A percentile compares a stretch with the other conserved stretches of the same genome.
These are phyloP conservation scores for Cicer judaicum DNA, from an alignment of 306 rosid species.

Conservation along the genomic window DNA sequence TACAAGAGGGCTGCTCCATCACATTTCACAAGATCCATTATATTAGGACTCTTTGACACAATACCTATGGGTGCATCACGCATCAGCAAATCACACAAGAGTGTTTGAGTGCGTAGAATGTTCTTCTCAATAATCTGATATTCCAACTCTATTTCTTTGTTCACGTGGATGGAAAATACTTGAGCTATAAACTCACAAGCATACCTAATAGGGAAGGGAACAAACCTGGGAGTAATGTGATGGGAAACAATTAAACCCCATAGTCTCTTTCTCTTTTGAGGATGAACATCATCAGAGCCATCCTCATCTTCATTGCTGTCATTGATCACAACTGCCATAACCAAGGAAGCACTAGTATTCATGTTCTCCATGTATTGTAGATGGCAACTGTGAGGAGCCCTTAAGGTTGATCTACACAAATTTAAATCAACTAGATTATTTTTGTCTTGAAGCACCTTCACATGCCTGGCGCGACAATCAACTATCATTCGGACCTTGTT, in stretches of 20 bases:
- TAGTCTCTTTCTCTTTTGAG: slow-evolving; percentile 82
- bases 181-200: slow-evolving; percentile 97
- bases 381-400: slow-evolving; percentile 96
- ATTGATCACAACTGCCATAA: slow-evolving; percentile 89
- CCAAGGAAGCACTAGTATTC: slow-evolving; percentile 89
- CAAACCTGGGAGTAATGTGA: slow-evolving; percentile 84
- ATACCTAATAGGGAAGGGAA: slow-evolving; percentile 97
- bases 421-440: slow-evolving; percentile 74
- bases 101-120: slow-evolving; percentile 88
- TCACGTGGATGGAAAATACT: slow-evolving; percentile 95
- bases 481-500: slow-evolving; percentile 95
- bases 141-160: slow-evolving; percentile 86
- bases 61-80: slow-evolving; percentile 94
- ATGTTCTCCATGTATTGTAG: slow-evolving; percentile 84
- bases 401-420: slow-evolving; percentile 86
- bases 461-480: slow-evolving; percentile 82
- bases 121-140: slow-evolving; percentile 84
- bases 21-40: slow-evolving; percentile 96
- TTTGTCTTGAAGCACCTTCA: slow-evolving; percentile 82
- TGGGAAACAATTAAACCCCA: slow-evolving; percentile 99
- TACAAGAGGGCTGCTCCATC: slow-evolving; percentile 91
- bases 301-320: slow-evolving; percentile 84
- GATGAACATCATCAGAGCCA: slow-evolving; percentile 60
- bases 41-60: slow-evolving; percentile 82
- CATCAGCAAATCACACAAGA: slow-evolving; percentile 93